Evolutionary conservation across 768 basidiomycete genomes (phyloP).

Genomic region (Sarcodon sp.): DNA sequence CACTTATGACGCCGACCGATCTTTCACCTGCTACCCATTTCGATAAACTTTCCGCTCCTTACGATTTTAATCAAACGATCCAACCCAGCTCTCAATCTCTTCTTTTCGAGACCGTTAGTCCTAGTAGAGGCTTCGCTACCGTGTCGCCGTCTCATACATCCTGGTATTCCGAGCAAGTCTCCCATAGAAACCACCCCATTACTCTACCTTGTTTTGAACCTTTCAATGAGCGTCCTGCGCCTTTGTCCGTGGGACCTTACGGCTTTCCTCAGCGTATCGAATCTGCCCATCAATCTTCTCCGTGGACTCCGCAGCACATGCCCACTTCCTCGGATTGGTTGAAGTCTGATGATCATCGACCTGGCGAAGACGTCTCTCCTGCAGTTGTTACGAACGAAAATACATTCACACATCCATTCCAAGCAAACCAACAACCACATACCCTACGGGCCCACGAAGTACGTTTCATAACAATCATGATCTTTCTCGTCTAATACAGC

Average conservation of each 20-base stretch:
- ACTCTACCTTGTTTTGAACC: slow-evolving; percentile 38
- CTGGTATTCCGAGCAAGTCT: not conserved
- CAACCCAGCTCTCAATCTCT: slow-evolving; percentile 22
- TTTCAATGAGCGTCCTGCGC: slow-evolving; percentile 28
- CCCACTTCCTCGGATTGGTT: slow-evolving; percentile 14
- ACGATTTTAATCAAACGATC: slow-evolving; percentile 26
- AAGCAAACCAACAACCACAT: slow-evolving; percentile 6
- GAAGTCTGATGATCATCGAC: slow-evolving; percentile 8
- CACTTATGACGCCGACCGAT: slow-evolving; percentile 64
- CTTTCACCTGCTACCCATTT: slow-evolving; percentile 53
- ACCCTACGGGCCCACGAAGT: slow-evolving; percentile 37
- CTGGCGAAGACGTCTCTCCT: not conserved
- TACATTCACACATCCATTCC: slow-evolving; percentile 1
- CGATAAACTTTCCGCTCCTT: slow-evolving; percentile 42
- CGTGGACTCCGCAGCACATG: slow-evolving; percentile 12
- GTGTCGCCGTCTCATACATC: slow-evolving; percentile 4
- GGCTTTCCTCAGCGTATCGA: slow-evolving; percentile 20
- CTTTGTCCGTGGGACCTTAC: slow-evolving; percentile 24
- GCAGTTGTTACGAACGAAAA: not conserved
- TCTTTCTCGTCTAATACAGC: not conserved
- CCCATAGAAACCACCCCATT: not conserved
- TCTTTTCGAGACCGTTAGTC: slow-evolving; percentile 31
- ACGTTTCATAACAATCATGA: slow-evolving; percentile 8
- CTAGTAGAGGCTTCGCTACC: slow-evolving; percentile 13
- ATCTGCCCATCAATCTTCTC: slow-evolving; percentile 7